A percentile compares a stretch with the other conserved stretches of the same genome.
These are phyloP conservation scores for Kalmusia sp. DNA, from an alignment of 2,329 filamentous ascomycete species.

Conservation along the genomic window DNA sequence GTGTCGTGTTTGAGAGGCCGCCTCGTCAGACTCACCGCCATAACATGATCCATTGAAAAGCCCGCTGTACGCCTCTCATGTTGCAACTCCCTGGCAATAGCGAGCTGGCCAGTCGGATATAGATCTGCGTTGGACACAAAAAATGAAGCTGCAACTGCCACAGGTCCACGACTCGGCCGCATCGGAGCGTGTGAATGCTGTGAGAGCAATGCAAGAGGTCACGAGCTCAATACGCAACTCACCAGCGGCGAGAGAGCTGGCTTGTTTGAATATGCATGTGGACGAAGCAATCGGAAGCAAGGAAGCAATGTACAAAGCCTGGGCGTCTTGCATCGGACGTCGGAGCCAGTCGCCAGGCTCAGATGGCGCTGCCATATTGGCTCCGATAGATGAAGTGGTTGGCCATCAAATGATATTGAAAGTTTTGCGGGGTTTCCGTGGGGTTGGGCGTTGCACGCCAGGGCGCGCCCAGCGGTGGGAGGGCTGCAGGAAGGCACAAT, in stretches of 20 bases:
- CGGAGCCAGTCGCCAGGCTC: not conserved
- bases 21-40: conserved; percentile 32
- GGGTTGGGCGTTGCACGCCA: conserved; percentile 16
- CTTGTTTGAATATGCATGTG: not conserved
- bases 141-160: conserved; percentile 11
- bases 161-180: conserved; percentile 5
- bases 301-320: not conserved
- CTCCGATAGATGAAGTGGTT: conserved; percentile 11
- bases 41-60: not conserved
- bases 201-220: conserved; percentile 11
- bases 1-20: conserved; percentile 7
- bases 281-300: not conserved
- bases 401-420: conserved; percentile 9
- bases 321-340: not conserved
- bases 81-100: conserved; percentile 2
- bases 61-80: not conserved
- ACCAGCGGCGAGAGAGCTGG: not conserved
- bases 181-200: not conserved
- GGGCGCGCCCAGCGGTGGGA: conserved; percentile 11
- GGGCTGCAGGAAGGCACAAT: conserved; percentile 8
- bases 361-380: conserved; percentile 3
- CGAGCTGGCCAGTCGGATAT: conserved; percentile 13
- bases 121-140: conserved; percentile 7
- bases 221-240: conserved; percentile 1
- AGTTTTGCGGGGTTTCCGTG: conserved; percentile 26